phyloP scores from a whole-genome alignment of 2,329 filamentous ascomycete genomes.

The Xylariales sp. region DNA sequence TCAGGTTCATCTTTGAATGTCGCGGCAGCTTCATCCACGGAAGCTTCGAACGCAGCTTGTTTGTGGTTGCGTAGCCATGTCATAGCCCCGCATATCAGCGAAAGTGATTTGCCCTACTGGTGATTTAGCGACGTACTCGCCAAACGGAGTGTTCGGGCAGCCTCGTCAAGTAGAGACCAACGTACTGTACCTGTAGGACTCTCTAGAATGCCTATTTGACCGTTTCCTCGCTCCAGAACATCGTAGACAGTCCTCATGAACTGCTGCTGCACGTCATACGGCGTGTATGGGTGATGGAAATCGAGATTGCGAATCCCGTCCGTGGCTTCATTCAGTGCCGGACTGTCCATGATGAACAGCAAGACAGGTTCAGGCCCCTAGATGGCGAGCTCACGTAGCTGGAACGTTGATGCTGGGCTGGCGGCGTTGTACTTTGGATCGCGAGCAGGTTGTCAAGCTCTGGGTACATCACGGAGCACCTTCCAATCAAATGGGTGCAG shows the following conservation, averaged over 20 bases:
- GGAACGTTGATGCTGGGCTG: too few species aligned
- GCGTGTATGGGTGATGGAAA: constrained; percentile 84
- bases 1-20: constrained; percentile 65
- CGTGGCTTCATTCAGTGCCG: constrained; percentile 18
- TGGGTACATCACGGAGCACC: too few species aligned
- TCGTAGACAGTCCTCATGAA: constrained; percentile 84
- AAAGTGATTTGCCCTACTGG: constrained; percentile 84
- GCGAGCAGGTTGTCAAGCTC: too few species aligned
- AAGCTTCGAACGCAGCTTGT: constrained; percentile 50
- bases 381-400: too few species aligned
- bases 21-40: constrained; percentile 37
- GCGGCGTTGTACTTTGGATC: too few species aligned
- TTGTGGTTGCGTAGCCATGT: constrained; percentile 91
- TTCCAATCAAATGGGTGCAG: too few species aligned
- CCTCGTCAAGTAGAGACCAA: too few species aligned
- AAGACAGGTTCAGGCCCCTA: too few species aligned
- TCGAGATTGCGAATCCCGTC: constrained; percentile 36
- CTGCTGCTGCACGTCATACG: constrained; percentile 81
- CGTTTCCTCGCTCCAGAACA: constrained; percentile 64
- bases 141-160: too few species aligned
- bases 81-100: constrained; percentile 81
- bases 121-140: too few species aligned
- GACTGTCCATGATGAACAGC: background rate
- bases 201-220: constrained; percentile 83
- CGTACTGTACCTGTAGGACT: constrained; percentile 78